Conservation (phyloP, 495 filamentous ascomycete species). For the Durotheca rogersii region DNA sequence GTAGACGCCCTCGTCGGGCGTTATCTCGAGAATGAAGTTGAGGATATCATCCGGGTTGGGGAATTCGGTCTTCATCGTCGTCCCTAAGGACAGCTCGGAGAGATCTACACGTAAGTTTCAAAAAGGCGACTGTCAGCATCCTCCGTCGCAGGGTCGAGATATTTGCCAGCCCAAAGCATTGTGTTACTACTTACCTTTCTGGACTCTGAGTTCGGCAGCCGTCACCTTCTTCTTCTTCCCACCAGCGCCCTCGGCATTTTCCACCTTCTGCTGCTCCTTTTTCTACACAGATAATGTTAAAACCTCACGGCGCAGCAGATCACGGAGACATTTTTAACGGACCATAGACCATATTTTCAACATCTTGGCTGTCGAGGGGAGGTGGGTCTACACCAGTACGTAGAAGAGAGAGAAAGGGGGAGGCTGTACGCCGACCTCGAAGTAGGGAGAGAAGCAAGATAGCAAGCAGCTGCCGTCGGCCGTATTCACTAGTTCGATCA, state of each 20-base stretch:
- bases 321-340: constrained; percentile 27
- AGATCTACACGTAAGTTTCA: constrained; percentile 62
- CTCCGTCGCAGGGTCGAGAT: neutral
- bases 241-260: constrained; percentile 71
- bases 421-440: neutral
- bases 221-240: constrained; percentile 98
- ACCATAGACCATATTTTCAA: constrained; percentile 99
- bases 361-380: constrained; percentile 61
- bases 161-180: neutral
- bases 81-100: constrained; percentile 83
- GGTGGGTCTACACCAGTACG: neutral
- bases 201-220: constrained; percentile 89
- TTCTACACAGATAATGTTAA: constrained; percentile 57
- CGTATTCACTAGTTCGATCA: too few species aligned
- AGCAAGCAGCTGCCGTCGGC: too few species aligned
- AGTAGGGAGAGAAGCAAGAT: too few species aligned
- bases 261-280: constrained; percentile 91
- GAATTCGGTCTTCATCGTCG: constrained; percentile 90
- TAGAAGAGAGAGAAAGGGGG: neutral
- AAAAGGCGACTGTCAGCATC: neutral
- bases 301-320: neutral
- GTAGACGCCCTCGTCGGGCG: constrained; percentile 98
- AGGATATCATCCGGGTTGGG: constrained; percentile 95
- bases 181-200: constrained; percentile 69
- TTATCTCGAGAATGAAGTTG: constrained; percentile 90